Evolutionary conservation across 2,329 filamentous ascomycete genomes (phyloP).

Genomic region (Ceratocystis colombiana): DNA sequence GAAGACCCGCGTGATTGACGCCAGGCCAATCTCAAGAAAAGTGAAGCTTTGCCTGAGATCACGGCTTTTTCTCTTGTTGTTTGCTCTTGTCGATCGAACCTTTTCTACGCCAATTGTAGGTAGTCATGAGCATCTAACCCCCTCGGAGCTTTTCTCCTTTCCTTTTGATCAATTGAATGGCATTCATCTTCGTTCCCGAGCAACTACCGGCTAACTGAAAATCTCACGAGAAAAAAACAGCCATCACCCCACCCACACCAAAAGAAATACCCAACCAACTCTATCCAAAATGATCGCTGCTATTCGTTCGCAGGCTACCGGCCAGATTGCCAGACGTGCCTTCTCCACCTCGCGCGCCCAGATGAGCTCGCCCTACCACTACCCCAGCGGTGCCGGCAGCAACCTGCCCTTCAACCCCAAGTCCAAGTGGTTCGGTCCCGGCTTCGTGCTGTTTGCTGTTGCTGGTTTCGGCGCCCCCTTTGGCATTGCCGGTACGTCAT

Average conservation of each 20-base stretch:
- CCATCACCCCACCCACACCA: constrained; percentile 33
- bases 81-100: background rate
- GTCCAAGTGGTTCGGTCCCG: constrained; percentile 70
- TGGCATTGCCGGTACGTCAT: constrained; percentile 49
- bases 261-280: background rate
- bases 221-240: background rate
- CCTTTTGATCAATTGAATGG: background rate
- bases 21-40: constrained; percentile 9
- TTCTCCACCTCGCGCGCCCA: constrained; percentile 86
- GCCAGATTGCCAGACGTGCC: constrained; percentile 68
- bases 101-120: constrained; percentile 17
- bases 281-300: constrained; percentile 67
- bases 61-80: constrained; percentile 7
- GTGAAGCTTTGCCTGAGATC: constrained; percentile 16
- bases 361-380: constrained; percentile 89
- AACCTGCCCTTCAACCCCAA: constrained; percentile 97
- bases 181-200: background rate
- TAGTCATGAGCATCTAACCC: background rate
- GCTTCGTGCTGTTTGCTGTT: constrained; percentile 66
- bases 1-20: background rate
- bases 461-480: constrained; percentile 52
- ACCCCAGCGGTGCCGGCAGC: constrained; percentile 86
- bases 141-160: too few relatives aligned
- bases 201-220: constrained; percentile 1
- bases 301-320: constrained; percentile 48